Base-by-base conservation (phyloP, 306 rosid genomes). In the Sphenostylis stenocarpa region DNA sequence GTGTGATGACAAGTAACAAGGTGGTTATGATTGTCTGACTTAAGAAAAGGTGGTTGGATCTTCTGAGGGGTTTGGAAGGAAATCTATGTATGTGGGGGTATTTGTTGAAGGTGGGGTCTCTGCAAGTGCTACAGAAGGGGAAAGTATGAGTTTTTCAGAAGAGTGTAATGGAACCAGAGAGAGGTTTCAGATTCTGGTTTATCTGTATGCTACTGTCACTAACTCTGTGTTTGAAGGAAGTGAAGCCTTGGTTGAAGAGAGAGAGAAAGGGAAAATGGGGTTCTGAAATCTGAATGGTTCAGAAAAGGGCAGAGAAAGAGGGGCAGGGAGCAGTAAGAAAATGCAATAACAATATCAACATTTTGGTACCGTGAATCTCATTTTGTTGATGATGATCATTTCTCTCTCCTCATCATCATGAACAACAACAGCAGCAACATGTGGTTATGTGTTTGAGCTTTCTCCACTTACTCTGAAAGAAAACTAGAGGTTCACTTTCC, bases 61-160 rank as follows among this genome's bases (percentile, higher is more conserved):
- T 63, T 63, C 47, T 63, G 69, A 34, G 69, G 3, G 68, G 7
- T 63, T 17, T 63, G 69, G 48, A 36, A 63, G 29, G n/a, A 8
- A 36, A 36, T 63, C 48, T 36, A 9, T 15, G 5, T 23, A 6
- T 23, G 57, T 48, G 56, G 64, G 66, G 63, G 75, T 43, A 71
- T 33, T 60, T 33, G 68, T 33, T 61, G 83, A 78, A 86, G 94
- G 94, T 84, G 92, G 91, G 91, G 91, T 88, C 80, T 87, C 28
- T 60, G 67, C 43, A 60, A 60, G 67, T 66, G 19, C 14, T 7
- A 12, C 52, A 66, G 53, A 33, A 12, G 33, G 19, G 41, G 70
- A 20, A 41, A 21, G 28, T n/a, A 15, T 16, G 8, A 38, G 43
- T 13, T 8, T 38, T 9, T 38, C 43, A 31, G 67, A 60, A 60